phyloP scores from a whole-genome alignment of 192 early-diverging fungal species.

The Gaertneriomyces semiglobifer region DNA sequence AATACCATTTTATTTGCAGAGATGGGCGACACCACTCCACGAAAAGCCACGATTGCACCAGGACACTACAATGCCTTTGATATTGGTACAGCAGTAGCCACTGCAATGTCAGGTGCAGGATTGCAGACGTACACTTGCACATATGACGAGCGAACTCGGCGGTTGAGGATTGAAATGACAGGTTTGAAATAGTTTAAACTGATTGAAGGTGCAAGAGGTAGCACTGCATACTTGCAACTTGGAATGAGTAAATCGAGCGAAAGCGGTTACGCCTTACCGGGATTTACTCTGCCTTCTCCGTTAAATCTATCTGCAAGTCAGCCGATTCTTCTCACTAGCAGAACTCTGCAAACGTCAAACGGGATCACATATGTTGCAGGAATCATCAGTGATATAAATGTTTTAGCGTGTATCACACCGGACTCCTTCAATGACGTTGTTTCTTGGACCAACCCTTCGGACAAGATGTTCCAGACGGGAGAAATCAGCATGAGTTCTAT shows the following conservation, averaged over 20 bases:
- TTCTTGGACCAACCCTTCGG: not conserved
- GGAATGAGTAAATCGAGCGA: constrained; percentile 9
- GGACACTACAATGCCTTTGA: not conserved
- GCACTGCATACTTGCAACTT: not conserved
- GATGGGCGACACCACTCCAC: not conserved
- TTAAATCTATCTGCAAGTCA: not conserved
- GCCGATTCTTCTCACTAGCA: not conserved
- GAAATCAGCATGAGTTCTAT: not conserved
- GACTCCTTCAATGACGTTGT: constrained; percentile 5
- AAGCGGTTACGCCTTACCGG: not conserved
- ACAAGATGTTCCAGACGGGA: not conserved
- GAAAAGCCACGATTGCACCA: not conserved
- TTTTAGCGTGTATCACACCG: not conserved
- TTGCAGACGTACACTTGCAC: not conserved
- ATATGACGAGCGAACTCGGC: not conserved
- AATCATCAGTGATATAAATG: not conserved
- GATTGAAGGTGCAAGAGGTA: not conserved
- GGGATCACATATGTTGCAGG: not conserved
- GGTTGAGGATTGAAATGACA: not conserved
- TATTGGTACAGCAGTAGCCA: not conserved
- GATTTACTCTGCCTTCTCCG: not conserved
- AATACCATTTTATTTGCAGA: not conserved
- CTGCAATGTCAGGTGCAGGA: not conserved
- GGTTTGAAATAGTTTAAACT: not conserved
- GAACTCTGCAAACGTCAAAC: not conserved